phyloP scores from a whole-genome alignment of 257 asterid genomes.

The Rauvolfia tetraphylla region DNA sequence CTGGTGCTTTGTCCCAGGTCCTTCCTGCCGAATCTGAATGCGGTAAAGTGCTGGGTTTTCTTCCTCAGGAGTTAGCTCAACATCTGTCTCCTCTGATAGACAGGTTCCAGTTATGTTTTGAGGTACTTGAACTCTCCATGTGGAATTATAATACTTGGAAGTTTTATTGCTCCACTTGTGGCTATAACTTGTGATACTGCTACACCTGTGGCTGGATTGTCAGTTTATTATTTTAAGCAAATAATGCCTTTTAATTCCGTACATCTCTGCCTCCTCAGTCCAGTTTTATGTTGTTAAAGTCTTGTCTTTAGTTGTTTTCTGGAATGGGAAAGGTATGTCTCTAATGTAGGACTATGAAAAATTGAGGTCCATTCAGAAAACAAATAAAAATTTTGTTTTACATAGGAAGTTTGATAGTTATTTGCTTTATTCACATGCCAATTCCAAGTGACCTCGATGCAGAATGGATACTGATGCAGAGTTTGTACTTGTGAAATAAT shows the following conservation, averaged over 20 bases:
- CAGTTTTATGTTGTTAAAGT: neutral
- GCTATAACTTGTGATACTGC: neutral
- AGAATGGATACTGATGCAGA: no score
- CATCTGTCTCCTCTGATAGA: constrained; percentile 73
- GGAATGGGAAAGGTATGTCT: neutral
- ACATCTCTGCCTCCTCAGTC: neutral
- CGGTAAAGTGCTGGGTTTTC: constrained; percentile 62
- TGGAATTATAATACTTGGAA: neutral
- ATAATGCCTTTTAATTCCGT: neutral
- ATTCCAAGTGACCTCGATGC: neutral
- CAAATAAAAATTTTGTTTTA: neutral
- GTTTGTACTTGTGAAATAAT: no score
- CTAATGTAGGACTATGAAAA: neutral
- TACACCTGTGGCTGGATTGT: neutral
- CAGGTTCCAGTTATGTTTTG: constrained; percentile 56
- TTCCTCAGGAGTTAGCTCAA: constrained; percentile 79
- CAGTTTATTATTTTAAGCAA: neutral
- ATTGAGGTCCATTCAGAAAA: neutral
- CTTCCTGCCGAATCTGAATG: constrained; percentile 46
- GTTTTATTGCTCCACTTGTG: neutral
- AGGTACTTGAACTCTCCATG: constrained; percentile 42
- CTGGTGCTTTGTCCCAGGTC: constrained; percentile 49
- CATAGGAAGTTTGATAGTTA: neutral
- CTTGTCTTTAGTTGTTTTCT: neutral
- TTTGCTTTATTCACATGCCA: neutral